phyloP scores from a whole-genome alignment of 2,329 filamentous ascomycete genomes.

The Endoconidiophora polonica region DNA sequence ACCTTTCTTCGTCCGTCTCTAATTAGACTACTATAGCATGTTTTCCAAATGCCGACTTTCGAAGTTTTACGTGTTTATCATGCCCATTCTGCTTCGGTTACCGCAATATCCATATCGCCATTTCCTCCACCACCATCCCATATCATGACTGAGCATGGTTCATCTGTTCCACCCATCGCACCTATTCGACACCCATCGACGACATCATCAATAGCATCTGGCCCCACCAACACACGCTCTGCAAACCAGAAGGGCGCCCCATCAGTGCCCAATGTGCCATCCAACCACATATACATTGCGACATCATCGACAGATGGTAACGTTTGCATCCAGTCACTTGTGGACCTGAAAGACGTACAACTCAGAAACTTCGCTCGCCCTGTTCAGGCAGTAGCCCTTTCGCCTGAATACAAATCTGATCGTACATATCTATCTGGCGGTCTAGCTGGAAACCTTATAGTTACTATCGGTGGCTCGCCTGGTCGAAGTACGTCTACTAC shows the following conservation, averaged over 20 bases:
- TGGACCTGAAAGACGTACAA: constrained; percentile 79
- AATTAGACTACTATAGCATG: constrained; percentile 42
- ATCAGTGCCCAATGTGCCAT: constrained; percentile 54
- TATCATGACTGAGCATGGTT: neutral
- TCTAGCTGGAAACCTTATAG: constrained; percentile 67
- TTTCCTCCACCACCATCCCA: constrained; percentile 40
- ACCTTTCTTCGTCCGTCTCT: constrained; percentile 11
- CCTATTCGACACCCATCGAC: constrained; percentile 14
- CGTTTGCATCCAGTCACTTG: constrained; percentile 74
- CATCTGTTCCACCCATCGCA: constrained; percentile 5
- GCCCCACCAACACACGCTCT: constrained; percentile 26
- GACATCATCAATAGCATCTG: constrained; percentile 17
- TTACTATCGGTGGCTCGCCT: constrained; percentile 65
- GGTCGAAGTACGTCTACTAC: constrained; percentile 81
- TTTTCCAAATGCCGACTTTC: constrained; percentile 68
- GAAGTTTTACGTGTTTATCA: constrained; percentile 73
- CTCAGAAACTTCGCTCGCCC: constrained; percentile 87
- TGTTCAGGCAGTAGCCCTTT: constrained; percentile 82
- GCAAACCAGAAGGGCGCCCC: constrained; percentile 34
- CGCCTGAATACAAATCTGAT: constrained; percentile 84
- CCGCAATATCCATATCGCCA: constrained; percentile 77
- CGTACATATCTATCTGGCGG: constrained; percentile 82
- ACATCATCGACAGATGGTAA: constrained; percentile 93
- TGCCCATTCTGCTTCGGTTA: constrained; percentile 83
- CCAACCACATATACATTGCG: constrained; percentile 83